phyloP scores from a whole-genome alignment of 1,284 basidiomycete species.

The Boletus subluridellus region DNA sequence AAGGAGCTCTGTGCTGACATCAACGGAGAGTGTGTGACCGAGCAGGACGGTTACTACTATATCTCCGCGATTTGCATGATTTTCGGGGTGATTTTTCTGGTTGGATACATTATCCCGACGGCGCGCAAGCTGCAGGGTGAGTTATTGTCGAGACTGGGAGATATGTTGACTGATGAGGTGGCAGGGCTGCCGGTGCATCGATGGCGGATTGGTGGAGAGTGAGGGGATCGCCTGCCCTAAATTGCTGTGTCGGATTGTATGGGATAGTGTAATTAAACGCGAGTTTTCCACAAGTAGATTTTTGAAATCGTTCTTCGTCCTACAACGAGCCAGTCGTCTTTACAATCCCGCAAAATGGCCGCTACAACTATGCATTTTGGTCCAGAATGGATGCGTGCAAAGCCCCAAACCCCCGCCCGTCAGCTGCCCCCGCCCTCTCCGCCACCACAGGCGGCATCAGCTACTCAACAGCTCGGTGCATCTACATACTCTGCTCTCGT shows the following conservation, averaged over 20 bases:
- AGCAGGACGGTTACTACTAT: slow-evolving; percentile 91
- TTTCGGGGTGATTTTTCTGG: slow-evolving; percentile 69
- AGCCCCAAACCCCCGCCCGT: slow-evolving; percentile 56
- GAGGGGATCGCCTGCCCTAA: slow-evolving; percentile 33
- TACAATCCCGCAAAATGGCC: slow-evolving; percentile 51
- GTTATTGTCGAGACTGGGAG: slow-evolving; percentile 28
- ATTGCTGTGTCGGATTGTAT: slow-evolving; percentile 14
- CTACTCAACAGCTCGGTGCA: slow-evolving; percentile 46
- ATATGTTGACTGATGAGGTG: slow-evolving; percentile 5
- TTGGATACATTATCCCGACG: slow-evolving; percentile 81
- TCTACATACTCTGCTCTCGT: slow-evolving; percentile 80
- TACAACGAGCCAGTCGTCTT: slow-evolving; percentile 2
- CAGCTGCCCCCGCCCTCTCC: slow-evolving; percentile 55
- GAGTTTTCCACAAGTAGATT: slow-evolving; percentile 28
- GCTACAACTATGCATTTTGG: slow-evolving; percentile 79
- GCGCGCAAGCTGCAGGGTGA: slow-evolving; percentile 82
- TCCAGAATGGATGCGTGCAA: slow-evolving; percentile 86
- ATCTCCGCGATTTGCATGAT: slow-evolving; percentile 77
- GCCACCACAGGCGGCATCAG: slow-evolving; percentile 42
- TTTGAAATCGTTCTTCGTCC: slow-evolving; percentile 17
- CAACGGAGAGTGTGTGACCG: slow-evolving; percentile 77
- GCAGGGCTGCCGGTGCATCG: slow-evolving; percentile 40
- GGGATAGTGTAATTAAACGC: slow-evolving; percentile 17
- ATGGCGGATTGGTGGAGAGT: slow-evolving; percentile 30
- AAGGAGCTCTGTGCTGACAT: slow-evolving; percentile 75